phyloP scores from a whole-genome alignment of 2,329 filamentous ascomycete genomes.

The Didymella pinodella region DNA sequence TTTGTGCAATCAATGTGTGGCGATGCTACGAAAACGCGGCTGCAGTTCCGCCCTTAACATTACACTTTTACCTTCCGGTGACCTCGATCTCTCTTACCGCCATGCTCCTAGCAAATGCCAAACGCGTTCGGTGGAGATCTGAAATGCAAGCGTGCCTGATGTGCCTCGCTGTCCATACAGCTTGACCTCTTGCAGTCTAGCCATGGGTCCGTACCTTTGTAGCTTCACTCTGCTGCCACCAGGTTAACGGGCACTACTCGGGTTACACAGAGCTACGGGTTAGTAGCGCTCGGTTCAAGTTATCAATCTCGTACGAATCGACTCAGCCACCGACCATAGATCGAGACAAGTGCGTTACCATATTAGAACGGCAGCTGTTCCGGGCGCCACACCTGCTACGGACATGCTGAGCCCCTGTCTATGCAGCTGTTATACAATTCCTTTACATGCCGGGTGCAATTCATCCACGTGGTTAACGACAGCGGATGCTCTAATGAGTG shows the following conservation, averaged over 20 bases:
- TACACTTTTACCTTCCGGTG: constrained; percentile 12
- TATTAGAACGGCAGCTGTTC: constrained; percentile 16
- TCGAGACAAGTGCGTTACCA: constrained; percentile 12
- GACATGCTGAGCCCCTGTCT: constrained; percentile 5
- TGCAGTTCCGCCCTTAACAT: constrained; percentile 1
- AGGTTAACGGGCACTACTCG: constrained; percentile 30
- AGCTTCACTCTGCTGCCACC: constrained; percentile 27
- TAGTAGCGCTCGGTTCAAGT: constrained; percentile 15
- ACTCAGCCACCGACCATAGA: constrained; percentile 18
- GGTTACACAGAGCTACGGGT: constrained; percentile 18
- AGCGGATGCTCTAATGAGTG: constrained; percentile 10
- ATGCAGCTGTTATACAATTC: constrained; percentile 3
- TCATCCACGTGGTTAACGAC: constrained; percentile 19
- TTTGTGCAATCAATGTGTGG: constrained; percentile 1
- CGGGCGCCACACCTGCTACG: constrained; percentile 19
- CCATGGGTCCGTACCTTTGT: constrained; percentile 21
- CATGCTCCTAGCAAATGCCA: constrained; percentile 23
- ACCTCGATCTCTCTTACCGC: constrained; percentile 10
- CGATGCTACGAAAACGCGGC: constrained; percentile 1
- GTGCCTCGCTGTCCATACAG: constrained; percentile 22
- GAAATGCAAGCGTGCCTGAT: constrained; percentile 36
- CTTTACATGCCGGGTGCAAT: constrained; percentile 5
- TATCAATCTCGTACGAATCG: constrained; percentile 28
- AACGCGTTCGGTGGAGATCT: constrained; percentile 33
- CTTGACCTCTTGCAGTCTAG: constrained; percentile 28